Base-by-base conservation (phyloP, 2,329 filamentous ascomycete species). In the Neonectria hederae region DNA sequence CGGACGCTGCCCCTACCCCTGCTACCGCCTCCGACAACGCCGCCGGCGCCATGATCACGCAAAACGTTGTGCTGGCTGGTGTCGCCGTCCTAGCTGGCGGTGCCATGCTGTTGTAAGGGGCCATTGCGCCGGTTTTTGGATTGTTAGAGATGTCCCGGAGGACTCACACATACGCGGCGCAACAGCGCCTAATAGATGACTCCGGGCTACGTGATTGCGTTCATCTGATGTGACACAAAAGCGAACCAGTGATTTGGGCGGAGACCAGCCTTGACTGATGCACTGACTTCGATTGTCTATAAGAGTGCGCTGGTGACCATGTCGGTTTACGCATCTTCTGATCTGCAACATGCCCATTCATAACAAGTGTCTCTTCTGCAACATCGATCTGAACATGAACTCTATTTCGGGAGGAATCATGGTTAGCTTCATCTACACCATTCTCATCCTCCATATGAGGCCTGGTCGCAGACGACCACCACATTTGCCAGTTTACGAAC, bases 51-150 rank as follows among this genome's bases (percentile, higher is more conserved):
- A 68, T 74, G 61, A 65, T 71, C 55, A 78, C 76, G 13, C 75
- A 78, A 63, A 78, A 79, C 54, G 78, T 75, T 17, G 55, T 80
- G 5, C 45, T 81, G 38, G 75, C 75, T 48, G 79, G 78, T 19
- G 74, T 78, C 26, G 79, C 75, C 22, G 76, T 73, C 14, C 53
- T 77, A 42, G 70, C 78, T 24, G 79, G 77, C 8, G 77, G 76
- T 62, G 76, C 72, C n/a, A 70, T 82, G 67, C 54, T 79, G 54
- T 30, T 81, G 46, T 81, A 76, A 69, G 19, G 19, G 7, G 5
- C 5, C n/a, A 26, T 19, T 19, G 26, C 2, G 17, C 6, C n/a
- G 22, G 19, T 19, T 51, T 51, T 43, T 43, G n/a, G 32, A 32
- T 21, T 35, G n/a, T 48, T 40, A 38, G 24, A 43, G 28, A 32